Conservation (phyloP, 768 basidiomycete genomes). For the Terana coerulea region DNA sequence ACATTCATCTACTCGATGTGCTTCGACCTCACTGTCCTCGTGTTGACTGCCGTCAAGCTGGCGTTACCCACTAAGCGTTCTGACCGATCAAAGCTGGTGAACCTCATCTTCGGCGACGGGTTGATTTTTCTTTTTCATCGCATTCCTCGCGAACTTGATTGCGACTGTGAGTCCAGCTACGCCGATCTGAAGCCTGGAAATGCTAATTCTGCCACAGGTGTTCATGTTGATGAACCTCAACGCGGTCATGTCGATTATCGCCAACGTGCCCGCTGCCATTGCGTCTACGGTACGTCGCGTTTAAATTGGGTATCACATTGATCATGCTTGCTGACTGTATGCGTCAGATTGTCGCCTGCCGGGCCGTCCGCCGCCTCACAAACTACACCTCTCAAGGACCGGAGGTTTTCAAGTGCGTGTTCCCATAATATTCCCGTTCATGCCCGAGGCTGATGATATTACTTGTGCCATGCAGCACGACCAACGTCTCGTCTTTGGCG, state of each 20-base stretch:
- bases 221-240: conserved; percentile 71
- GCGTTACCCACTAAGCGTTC: conserved; percentile 33
- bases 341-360: conserved; percentile 59
- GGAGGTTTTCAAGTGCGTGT: conserved; percentile 37
- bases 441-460: conserved; percentile 34
- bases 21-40: conserved; percentile 63
- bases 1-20: conserved; percentile 74
- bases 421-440: conserved; percentile 39
- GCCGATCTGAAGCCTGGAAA: background rate
- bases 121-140: conserved; percentile 69
- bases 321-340: background rate
- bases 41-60: conserved; percentile 60
- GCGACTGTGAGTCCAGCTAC: conserved; percentile 35
- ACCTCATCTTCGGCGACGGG: conserved; percentile 68
- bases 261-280: conserved; percentile 66
- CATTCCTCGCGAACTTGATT: conserved; percentile 67
- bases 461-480: conserved; percentile 21
- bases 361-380: conserved; percentile 58
- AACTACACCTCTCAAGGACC: conserved; percentile 49
- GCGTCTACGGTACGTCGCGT: conserved; percentile 50
- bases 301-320: background rate
- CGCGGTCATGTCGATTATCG: conserved; percentile 68
- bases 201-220: background rate
- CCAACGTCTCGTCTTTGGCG: conserved; percentile 35
- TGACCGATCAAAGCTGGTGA: conserved; percentile 54